Conservation (phyloP, 2,329 filamentous ascomycete species). For the Chaetothyriales sp. region DNA sequence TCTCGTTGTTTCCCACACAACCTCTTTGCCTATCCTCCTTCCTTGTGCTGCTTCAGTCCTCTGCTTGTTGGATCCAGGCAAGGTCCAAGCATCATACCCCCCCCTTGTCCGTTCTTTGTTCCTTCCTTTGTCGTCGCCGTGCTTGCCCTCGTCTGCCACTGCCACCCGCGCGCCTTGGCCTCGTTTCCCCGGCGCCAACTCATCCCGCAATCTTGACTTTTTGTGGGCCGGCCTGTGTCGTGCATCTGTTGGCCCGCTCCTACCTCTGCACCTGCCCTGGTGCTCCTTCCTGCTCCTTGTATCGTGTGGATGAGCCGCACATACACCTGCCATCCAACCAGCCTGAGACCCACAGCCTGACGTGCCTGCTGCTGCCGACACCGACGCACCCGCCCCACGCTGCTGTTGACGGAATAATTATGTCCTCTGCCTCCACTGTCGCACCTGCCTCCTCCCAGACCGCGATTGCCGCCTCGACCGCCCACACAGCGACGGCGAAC, state of each 20-base stretch:
- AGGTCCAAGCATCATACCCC: not conserved
- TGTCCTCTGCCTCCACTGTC: not conserved
- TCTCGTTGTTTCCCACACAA: not conserved
- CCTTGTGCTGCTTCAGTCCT: not conserved
- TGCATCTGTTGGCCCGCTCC: not conserved
- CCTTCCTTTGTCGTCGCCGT: not conserved
- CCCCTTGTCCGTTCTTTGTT: not conserved
- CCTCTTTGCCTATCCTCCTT: not conserved
- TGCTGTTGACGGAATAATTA: not conserved
- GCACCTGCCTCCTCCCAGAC: not conserved
- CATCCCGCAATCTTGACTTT: not conserved
- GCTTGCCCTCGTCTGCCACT: not conserved
- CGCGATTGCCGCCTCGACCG: conserved; percentile 2
- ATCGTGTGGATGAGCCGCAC: not conserved
- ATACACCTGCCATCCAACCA: not conserved
- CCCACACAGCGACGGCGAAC: conserved; percentile 3
- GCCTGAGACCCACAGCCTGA: not conserved
- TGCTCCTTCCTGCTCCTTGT: not conserved
- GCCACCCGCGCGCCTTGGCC: not conserved
- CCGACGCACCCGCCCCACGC: too few relatives aligned
- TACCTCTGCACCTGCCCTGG: not conserved
- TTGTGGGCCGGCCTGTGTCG: not conserved
- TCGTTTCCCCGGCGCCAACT: not conserved
- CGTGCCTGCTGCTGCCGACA: not conserved
- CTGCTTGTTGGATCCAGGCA: not conserved